phyloP scores from a whole-genome alignment of 805 yeast genomes.

The Candida arabinofermentans region DNA sequence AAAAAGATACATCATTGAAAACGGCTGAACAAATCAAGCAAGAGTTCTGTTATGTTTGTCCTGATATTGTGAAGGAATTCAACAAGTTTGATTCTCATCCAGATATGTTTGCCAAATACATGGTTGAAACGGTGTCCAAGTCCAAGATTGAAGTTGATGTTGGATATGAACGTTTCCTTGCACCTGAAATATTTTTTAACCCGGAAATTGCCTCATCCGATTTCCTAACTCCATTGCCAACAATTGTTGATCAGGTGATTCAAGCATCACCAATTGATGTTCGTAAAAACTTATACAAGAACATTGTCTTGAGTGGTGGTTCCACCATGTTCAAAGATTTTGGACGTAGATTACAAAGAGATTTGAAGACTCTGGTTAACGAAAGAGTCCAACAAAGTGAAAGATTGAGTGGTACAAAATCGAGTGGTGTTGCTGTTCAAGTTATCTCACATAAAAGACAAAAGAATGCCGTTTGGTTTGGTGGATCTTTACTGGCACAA shows the following conservation, averaged over 20 bases:
- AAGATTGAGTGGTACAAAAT: constrained; percentile 64
- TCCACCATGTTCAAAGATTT: constrained; percentile 98
- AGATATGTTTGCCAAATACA: constrained; percentile 87
- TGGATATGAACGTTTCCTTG: constrained; percentile 95
- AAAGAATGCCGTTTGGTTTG: constrained; percentile 99
- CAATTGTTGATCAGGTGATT: constrained; percentile 92
- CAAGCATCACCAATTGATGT: constrained; percentile 97
- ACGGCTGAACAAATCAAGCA: constrained; percentile 98
- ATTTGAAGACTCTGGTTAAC: constrained; percentile 79
- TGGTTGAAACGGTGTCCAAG: constrained; percentile 71
- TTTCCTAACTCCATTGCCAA: constrained; percentile 92
- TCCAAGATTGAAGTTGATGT: constrained; percentile 78
- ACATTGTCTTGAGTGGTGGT: constrained; percentile 95
- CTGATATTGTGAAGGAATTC: constrained; percentile 96
- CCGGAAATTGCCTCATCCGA: constrained; percentile 97
- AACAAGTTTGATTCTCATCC: constrained; percentile 92
- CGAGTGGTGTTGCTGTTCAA: constrained; percentile 95
- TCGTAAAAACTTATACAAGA: constrained; percentile 91
- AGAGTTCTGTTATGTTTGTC: constrained; percentile 94
- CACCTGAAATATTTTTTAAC: constrained; percentile 98
- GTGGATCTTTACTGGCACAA: constrained; percentile 95
- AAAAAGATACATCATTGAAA: constrained; percentile 84
- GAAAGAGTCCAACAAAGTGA: constrained; percentile 85
- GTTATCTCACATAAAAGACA: constrained; percentile 97
- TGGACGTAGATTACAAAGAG: constrained; percentile 96